These are phyloP conservation scores for Neurospora sublineolata DNA, from an alignment of 495 filamentous ascomycete species.

Conservation along the genomic window DNA sequence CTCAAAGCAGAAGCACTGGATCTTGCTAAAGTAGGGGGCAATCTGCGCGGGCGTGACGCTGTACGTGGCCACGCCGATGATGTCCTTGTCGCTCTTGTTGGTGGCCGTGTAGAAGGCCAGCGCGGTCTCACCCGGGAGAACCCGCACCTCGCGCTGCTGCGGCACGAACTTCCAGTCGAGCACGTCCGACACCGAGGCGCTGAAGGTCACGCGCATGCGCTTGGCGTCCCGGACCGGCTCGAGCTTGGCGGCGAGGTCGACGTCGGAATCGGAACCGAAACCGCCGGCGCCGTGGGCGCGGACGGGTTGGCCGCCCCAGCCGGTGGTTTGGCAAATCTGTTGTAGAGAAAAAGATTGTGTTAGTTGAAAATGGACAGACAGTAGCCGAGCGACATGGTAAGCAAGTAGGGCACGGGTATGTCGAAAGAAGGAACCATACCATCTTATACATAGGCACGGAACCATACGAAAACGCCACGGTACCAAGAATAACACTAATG, in stretches of 20 bases:
- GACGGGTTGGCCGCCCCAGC: slow-evolving; percentile 88
- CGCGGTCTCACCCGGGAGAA: slow-evolving; percentile 91
- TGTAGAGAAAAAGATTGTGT: neutral
- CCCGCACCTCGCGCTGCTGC: slow-evolving; percentile 92
- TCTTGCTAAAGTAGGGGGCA: slow-evolving; percentile 97
- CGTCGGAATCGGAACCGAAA: slow-evolving; percentile 21
- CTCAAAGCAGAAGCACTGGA: slow-evolving; percentile 99
- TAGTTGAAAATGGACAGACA: neutral
- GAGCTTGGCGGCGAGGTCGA: slow-evolving; percentile 61
- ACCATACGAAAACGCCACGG: slow-evolving; percentile 85
- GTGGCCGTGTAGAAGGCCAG: slow-evolving; percentile 97
- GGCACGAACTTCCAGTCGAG: slow-evolving; percentile 96
- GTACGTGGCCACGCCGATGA: slow-evolving; percentile 97
- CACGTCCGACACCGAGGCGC: slow-evolving; percentile 84
- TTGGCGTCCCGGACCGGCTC: slow-evolving; percentile 67
- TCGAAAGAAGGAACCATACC: slow-evolving; percentile 35
- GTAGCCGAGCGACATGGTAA: neutral
- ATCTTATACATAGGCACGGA: slow-evolving; percentile 97
- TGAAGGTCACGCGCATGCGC: slow-evolving; percentile 92
- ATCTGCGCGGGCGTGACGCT: slow-evolving; percentile 92
- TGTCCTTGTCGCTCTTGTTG: slow-evolving; percentile 77
- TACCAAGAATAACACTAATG: slow-evolving; percentile 76
- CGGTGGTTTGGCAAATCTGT: slow-evolving; percentile 91
- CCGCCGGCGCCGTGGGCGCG: slow-evolving; percentile 54
- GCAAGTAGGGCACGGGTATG: neutral